These are phyloP conservation scores for Amaranthus palmeri DNA, from an alignment of 148 eudicot genomes.

Conservation along the genomic window DNA sequence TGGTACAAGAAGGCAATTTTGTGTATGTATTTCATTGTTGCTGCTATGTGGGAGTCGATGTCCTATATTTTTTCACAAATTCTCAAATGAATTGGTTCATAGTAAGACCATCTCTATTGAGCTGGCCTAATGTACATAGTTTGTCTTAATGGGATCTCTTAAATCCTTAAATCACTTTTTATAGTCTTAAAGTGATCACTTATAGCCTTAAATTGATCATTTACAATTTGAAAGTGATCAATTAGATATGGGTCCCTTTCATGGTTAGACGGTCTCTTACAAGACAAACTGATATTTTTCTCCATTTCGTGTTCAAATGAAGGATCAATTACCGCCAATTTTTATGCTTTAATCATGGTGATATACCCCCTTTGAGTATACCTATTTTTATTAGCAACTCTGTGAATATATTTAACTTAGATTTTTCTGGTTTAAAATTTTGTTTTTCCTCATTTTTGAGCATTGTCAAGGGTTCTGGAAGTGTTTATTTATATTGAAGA, in stretches of 20 bases:
- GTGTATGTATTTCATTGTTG: background rate
- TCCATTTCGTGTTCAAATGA: background rate
- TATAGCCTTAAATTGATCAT: too few relatives aligned
- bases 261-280: too few relatives aligned
- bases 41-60: background rate
- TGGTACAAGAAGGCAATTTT: background rate
- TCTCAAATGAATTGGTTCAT: too few relatives aligned
- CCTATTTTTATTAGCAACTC: background rate
- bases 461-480: background rate
- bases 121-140: too few relatives aligned
- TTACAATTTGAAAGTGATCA: too few relatives aligned
- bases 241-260: too few relatives aligned
- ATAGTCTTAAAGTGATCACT: too few relatives aligned
- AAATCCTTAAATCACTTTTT: too few relatives aligned
- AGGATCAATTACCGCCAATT: background rate
- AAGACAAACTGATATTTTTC: background rate
- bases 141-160: too few relatives aligned
- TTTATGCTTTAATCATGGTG: background rate
- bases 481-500: background rate
- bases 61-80: too few relatives aligned
- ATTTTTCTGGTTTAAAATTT: too few relatives aligned
- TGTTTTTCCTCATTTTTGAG: background rate
- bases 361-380: background rate
- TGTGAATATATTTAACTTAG: background rate
- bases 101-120: too few relatives aligned